Base-by-base conservation (phyloP, 306 rosid species). In the Pterocarpus santalinus region DNA sequence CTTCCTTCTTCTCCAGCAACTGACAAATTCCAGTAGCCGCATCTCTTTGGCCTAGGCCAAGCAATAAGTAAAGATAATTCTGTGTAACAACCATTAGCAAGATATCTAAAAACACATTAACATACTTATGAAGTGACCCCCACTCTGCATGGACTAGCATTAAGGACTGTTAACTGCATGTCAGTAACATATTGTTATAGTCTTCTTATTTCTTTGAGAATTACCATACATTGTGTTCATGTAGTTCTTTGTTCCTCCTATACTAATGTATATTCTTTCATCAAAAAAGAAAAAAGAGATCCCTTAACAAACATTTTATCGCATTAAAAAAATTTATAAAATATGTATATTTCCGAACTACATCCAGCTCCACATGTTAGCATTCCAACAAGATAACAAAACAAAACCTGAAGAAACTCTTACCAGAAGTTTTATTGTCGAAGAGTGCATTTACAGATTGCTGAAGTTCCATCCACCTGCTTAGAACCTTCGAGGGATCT, bases 1-100 rank as follows among this genome's bases (percentile, higher is more conserved):
- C 99, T 78, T 91, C 99, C 84, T 95, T 95, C 91, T 95, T 95
- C 82, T 95, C 98, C 83, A 95, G 84, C 86, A 95, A 80, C 87
- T 95, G 99, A 86, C 92, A 86, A 84, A 93, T 90, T 65, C 99
- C 99, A 67, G 90, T 46, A 73, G 87, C 76, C 16, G 55, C 85
- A 28, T 89, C 92, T 83, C 61, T 86, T 88, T 84, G 77, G 60
- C 85, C 92, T 85, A 55, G 87, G 80, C 77, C 95, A 89, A 67
- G 65, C 65, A 81, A 72, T 15, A 80, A 69, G 78, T 46, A 49
- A 73, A 65, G 62, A 82, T 62, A 82, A 49, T 4, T 14, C 3
- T 5, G 32, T 28, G 79, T 46, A 38, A 63, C 47, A 65, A 67
- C 56, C 43, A 78, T 80, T 69, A 77, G 76, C 53, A 85, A 34